Evolutionary conservation across 2,329 filamentous ascomycete genomes (phyloP), one percentile per base, ranked within the genome.

Genomic region (Sporothrix sp.): DNA sequence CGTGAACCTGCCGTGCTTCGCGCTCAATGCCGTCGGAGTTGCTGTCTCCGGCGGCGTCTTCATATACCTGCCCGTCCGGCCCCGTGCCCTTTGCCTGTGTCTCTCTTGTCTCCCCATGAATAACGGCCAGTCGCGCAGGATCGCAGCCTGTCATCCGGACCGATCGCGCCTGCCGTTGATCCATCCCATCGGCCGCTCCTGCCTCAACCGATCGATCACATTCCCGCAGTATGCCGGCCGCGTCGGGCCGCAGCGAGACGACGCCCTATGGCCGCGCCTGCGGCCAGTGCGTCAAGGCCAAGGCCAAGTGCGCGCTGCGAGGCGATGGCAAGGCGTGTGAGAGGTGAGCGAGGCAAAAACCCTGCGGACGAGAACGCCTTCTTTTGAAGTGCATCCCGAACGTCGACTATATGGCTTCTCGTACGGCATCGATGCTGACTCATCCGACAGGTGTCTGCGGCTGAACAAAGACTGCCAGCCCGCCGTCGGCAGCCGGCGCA

Each of bases 381-480:
- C n/a, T n/a, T n/a, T n/a, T n/a, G n/a, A n/a, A n/a, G n/a, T n/a
- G n/a, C n/a, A n/a, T n/a, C n/a, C n/a, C n/a, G n/a, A n/a, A n/a
- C n/a, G n/a, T n/a, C n/a, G n/a, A n/a, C n/a, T n/a, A n/a, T n/a
- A n/a, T n/a, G n/a, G n/a, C n/a, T n/a, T n/a, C n/a, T n/a, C n/a
- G n/a, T n/a, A n/a, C n/a, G n/a, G n/a, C n/a, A n/a, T n/a, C n/a
- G n/a, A n/a, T n/a, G n/a, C n/a, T n/a, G n/a, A n/a, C 36, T 33
- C n/a, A 28, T 16, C 32, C 38, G 16, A 20, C 9, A 40, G 27
- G 30, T 50, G 48, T 16, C 14, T 39, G 2, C 47, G 48, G 20
- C 48, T 53, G 7, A 50, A 51, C n/a, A 53, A 53, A 25, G 48
- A 46, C 23, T 51, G 51, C 42, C 47, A 50, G 47, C 47, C 51